A percentile compares a stretch with the other conserved stretches of the same genome.
Conservation (phyloP, 306 rosid genomes). For the Rosa persica region DNA sequence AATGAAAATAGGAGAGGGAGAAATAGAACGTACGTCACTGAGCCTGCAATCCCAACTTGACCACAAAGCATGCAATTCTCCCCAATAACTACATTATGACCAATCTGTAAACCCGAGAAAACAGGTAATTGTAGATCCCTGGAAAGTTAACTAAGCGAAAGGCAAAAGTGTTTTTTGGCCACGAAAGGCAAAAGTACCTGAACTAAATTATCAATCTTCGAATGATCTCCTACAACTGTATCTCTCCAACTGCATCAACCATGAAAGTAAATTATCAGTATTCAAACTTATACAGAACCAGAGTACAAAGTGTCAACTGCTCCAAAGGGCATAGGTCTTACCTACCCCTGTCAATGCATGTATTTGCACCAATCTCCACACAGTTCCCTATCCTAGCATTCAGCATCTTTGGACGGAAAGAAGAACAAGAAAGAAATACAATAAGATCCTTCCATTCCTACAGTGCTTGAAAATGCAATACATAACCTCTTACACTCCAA, state of each 20-base stretch:
- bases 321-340: constrained; percentile 29
- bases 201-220: constrained; percentile 91
- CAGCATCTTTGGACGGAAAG: constrained; percentile 49
- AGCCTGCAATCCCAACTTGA: constrained; percentile 96
- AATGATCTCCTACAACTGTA: constrained; percentile 69
- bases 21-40: constrained; percentile 65
- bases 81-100: constrained; percentile 86
- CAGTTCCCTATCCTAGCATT: constrained; percentile 65
- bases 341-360: constrained; percentile 98
- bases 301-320: constrained; percentile 21
- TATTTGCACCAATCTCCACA: constrained; percentile 90
- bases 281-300: constrained; percentile 10
- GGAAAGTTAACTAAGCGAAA: not conserved
- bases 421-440: constrained; percentile 30
- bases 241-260: constrained; percentile 87
- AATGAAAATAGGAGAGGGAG: constrained; percentile 5
- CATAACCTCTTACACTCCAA: not conserved
- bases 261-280: constrained; percentile 26
- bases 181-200: constrained; percentile 54
- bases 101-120: constrained; percentile 64
- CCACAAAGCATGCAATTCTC: constrained; percentile 88
- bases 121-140: constrained; percentile 16
- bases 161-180: not conserved
- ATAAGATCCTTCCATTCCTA: constrained; percentile 19
- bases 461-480: not conserved